A percentile compares a stretch with the other conserved stretches of the same genome.
Evolutionary conservation across 495 filamentous ascomycete species (phyloP).

Genomic region (Cairneyella variabilis): DNA sequence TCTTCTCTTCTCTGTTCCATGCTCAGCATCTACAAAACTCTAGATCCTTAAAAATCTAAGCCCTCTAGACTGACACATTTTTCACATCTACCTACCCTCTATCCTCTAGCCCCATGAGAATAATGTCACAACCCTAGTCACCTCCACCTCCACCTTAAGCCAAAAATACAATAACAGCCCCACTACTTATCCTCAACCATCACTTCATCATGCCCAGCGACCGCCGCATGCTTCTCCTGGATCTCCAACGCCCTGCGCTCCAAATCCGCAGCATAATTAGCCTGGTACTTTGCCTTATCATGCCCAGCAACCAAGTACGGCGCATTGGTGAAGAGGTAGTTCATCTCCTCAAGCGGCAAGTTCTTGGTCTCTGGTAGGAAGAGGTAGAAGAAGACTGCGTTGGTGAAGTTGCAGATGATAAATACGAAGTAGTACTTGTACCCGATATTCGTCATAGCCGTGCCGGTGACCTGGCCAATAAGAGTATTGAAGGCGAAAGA

Average conservation of each 20-base stretch:
- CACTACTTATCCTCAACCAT: background rate
- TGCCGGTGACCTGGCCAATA: conserved; percentile 49
- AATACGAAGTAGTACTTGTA: conserved; percentile 53
- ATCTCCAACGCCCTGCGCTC: conserved; percentile 39
- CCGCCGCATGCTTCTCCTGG: conserved; percentile 30
- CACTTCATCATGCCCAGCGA: background rate
- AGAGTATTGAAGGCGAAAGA: conserved; percentile 55
- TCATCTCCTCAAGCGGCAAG: conserved; percentile 26
- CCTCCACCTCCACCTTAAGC: too few species aligned
- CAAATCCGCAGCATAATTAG: conserved; percentile 38
- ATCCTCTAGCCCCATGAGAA: too few species aligned
- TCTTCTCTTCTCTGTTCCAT: too few species aligned
- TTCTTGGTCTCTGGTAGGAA: conserved; percentile 40
- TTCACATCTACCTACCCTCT: too few species aligned
- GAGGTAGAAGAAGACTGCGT: conserved; percentile 40
- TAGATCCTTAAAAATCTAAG: too few species aligned
- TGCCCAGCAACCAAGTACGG: conserved; percentile 57
- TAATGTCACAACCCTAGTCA: too few species aligned
- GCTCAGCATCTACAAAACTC: too few species aligned
- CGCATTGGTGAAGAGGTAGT: conserved; percentile 58
- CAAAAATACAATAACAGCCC: too few species aligned
- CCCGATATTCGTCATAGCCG: conserved; percentile 46
- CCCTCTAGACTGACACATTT: too few species aligned
- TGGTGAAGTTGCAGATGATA: conserved; percentile 47
- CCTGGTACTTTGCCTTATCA: conserved; percentile 30